Evolutionary conservation across 768 basidiomycete genomes (phyloP).

Genomic region (Pisolithus orientalis): DNA sequence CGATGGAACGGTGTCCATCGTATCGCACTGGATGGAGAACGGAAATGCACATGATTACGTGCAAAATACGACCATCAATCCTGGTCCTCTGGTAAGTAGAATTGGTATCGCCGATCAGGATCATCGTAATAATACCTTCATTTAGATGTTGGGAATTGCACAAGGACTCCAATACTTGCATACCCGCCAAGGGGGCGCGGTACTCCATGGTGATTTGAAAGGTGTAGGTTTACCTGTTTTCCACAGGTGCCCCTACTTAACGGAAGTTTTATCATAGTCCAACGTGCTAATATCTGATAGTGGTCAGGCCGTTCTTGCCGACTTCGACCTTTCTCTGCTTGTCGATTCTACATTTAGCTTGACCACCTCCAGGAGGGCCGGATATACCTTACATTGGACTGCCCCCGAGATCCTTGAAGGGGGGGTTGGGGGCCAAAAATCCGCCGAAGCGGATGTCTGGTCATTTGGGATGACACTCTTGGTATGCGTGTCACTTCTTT

Average conservation of each 20-base stretch:
- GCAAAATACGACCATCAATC: neutral
- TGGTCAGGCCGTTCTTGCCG: neutral
- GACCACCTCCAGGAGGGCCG: neutral
- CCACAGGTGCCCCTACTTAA: neutral
- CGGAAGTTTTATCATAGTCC: neutral
- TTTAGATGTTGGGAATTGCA: slow-evolving; percentile 31
- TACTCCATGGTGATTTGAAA: slow-evolving; percentile 14
- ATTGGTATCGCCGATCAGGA: neutral
- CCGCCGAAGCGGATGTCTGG: neutral
- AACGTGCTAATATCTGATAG: neutral
- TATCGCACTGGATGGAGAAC: neutral
- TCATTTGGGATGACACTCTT: neutral
- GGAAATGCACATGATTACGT: neutral
- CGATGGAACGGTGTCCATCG: neutral
- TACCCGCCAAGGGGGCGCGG: slow-evolving; percentile 19
- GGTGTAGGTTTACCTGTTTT: neutral
- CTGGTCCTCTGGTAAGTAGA: neutral
- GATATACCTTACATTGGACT: neutral
- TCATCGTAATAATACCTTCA: too few species aligned
- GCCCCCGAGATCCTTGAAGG: neutral
- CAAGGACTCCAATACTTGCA: slow-evolving; percentile 33
- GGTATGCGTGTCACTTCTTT: neutral
- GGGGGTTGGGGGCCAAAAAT: neutral
- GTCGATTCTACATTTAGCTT: neutral
- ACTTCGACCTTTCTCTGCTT: neutral